These are phyloP conservation scores for Zalaria obscura DNA, from an alignment of 2,329 filamentous ascomycete genomes.

Conservation along the genomic window DNA sequence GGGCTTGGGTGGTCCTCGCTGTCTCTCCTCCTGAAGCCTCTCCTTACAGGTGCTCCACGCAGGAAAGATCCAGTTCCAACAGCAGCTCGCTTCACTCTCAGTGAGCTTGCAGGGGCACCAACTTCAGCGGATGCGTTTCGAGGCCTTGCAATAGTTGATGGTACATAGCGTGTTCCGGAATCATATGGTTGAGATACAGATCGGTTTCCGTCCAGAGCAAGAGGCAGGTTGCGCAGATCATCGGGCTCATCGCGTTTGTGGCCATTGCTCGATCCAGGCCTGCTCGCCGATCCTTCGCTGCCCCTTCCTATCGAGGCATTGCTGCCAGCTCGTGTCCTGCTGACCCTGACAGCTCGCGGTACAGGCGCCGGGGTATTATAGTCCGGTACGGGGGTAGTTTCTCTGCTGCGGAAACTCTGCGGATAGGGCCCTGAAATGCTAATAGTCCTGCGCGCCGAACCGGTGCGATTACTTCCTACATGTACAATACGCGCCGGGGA, in stretches of 20 bases:
- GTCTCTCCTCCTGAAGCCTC: conserved; percentile 49
- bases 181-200: conserved; percentile 35
- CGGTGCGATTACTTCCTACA: conserved; percentile 14
- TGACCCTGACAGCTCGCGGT: conserved; percentile 15
- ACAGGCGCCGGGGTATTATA: conserved; percentile 22
- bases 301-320: conserved; percentile 19
- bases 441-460: conserved; percentile 17
- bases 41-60: conserved; percentile 58
- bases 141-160: conserved; percentile 33
- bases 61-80: conserved; percentile 65
- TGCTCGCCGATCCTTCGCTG: conserved; percentile 13
- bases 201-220: conserved; percentile 14
- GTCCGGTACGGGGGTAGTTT: conserved; percentile 18
- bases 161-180: conserved; percentile 24
- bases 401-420: conserved; percentile 12
- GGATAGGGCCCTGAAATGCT: conserved; percentile 18
- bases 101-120: conserved; percentile 52
- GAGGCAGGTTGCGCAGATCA: conserved; percentile 8
- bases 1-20: conserved; percentile 31
- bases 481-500: conserved; percentile 21
- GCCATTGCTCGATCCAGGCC: conserved; percentile 16
- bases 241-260: conserved; percentile 7
- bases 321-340: conserved; percentile 16
- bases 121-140: conserved; percentile 44
- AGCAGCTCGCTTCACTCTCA: conserved; percentile 63